Base-by-base conservation (phyloP, 768 basidiomycete genomes). In the Fomitopsis pulvina region DNA sequence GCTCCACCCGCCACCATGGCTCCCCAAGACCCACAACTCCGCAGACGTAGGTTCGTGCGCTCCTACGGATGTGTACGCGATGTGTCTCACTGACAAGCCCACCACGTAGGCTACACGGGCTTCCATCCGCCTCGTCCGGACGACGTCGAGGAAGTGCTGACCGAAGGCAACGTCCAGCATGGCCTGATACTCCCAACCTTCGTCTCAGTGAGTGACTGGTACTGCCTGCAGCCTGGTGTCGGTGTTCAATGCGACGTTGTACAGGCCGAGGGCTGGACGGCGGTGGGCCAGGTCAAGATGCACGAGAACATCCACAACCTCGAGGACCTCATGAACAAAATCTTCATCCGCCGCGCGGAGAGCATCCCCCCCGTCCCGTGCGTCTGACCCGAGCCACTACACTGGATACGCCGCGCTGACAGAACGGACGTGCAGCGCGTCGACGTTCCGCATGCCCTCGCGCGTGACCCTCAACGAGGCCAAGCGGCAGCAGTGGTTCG, bases 401-500 rank as follows among this genome's bases (percentile, higher is more conserved):
- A 29, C 37, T 43, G 27, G 7, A 6, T 29, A 52, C 49, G 16
- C 41, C n/a, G 3, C 41, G 12, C 18, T 18, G 42, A 24, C 32
- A 18, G n/a, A n/a, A n/a, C n/a, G n/a, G 5, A 14, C 41, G 9
- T 7, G 5, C 24, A 21, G 29, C 25, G 52, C 76, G 4, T 81
- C 81, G 21, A 75, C 82, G 1, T 92, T 89, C 65, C 85, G 83
- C 45, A 79, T 92, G 57, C 90, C 90, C 0, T 79, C 83, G n/a
- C 71, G 90, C 57, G 87, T 89, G 4, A 92, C 90, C 1, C 68
- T 87, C 11, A 90, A 85, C 45, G 87, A 91, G 56, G 68, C 81
- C 5, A 88, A 87, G 62, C 75, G 85, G n/a, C 77, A 83, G 50
- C 73, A 83, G 6, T 92, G 90, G 90, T 87, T 91, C 60, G 76